Evolutionary conservation across 2,329 filamentous ascomycete species (phyloP).

Genomic region (Diaporthe citri): DNA sequence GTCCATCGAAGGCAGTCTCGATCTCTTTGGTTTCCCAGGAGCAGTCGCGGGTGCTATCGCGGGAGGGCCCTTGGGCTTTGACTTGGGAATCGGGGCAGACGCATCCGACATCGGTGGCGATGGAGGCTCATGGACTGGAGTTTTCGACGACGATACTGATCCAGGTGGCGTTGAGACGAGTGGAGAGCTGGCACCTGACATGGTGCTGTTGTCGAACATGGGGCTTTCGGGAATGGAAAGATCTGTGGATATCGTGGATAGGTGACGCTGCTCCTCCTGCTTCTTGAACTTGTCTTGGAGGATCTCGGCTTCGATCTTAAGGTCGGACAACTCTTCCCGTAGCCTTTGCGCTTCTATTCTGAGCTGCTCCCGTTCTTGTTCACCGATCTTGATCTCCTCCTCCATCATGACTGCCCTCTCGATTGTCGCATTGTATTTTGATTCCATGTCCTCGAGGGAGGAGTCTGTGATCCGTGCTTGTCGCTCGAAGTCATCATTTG

Average conservation of each 20-base stretch:
- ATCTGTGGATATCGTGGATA: slow-evolving; percentile 72
- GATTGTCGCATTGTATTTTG: slow-evolving; percentile 95
- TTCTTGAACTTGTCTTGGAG: slow-evolving; percentile 93
- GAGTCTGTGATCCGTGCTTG: slow-evolving; percentile 96
- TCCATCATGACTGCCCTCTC: slow-evolving; percentile 94
- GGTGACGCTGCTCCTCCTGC: slow-evolving; percentile 65
- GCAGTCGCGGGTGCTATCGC: slow-evolving; percentile 57
- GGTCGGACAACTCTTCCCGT: slow-evolving; percentile 89
- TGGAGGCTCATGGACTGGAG: slow-evolving; percentile 82
- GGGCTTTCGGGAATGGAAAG: slow-evolving; percentile 76
- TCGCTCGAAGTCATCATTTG: slow-evolving; percentile 97
- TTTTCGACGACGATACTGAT: slow-evolving; percentile 59
- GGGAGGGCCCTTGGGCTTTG: slow-evolving; percentile 52
- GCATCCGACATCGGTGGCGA: slow-evolving; percentile 94
- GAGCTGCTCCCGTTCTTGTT: slow-evolving; percentile 89
- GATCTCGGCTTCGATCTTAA: slow-evolving; percentile 95
- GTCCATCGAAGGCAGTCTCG: slow-evolving; percentile 68
- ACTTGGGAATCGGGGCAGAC: slow-evolving; percentile 71
- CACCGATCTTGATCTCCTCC: slow-evolving; percentile 90
- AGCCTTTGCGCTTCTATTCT: slow-evolving; percentile 92
- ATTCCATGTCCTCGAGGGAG: slow-evolving; percentile 95
- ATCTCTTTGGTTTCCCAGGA: slow-evolving; percentile 56
- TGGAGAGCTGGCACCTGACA: slow-evolving; percentile 90
- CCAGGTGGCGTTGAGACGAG: slow-evolving; percentile 88
- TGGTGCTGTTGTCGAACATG: slow-evolving; percentile 81